A percentile compares a stretch with the other conserved stretches of the same genome.
These are phyloP conservation scores for Candida tunisiensis DNA, from an alignment of 1,139 yeast species.

Conservation along the genomic window DNA sequence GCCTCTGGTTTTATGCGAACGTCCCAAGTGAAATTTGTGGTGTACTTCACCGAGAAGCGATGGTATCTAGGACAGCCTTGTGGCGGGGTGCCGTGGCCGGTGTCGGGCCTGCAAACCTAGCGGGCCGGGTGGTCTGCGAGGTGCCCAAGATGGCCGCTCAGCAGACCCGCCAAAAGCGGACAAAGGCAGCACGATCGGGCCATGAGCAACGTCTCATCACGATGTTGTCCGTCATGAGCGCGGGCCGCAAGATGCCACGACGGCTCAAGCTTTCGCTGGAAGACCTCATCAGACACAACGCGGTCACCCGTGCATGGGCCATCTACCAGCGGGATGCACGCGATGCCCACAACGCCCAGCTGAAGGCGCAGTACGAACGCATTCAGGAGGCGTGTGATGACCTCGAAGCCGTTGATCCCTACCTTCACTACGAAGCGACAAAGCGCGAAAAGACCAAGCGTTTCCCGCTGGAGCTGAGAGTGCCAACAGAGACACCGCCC, in stretches of 20 bases:
- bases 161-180: slow-evolving; percentile 8
- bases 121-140: neutral
- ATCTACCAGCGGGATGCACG: slow-evolving; percentile 33
- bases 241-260: slow-evolving; percentile 77
- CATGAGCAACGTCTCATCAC: slow-evolving; percentile 42
- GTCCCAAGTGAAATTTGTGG: too few relatives aligned
- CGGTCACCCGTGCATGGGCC: slow-evolving; percentile 76
- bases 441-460: slow-evolving; percentile 29
- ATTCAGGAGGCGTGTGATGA: slow-evolving; percentile 63
- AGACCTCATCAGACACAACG: slow-evolving; percentile 72
- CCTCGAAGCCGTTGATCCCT: slow-evolving; percentile 34
- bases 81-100: neutral
- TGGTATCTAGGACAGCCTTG: neutral
- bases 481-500: slow-evolving; percentile 90
- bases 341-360: slow-evolving; percentile 25
- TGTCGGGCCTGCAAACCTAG: neutral
- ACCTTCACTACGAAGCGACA: slow-evolving; percentile 33
- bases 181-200: slow-evolving; percentile 21
- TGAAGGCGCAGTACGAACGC: slow-evolving; percentile 47
- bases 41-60: too few relatives aligned
- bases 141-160: neutral
- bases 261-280: slow-evolving; percentile 60
- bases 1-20: too few relatives aligned
- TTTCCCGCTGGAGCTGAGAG: slow-evolving; percentile 42
- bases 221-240: slow-evolving; percentile 62